Percentiles rank a stretch among this genome's conserved stretches.
These are phyloP conservation scores for Epithele typhae DNA, from an alignment of 768 basidiomycete genomes.

Conservation along the genomic window DNA sequence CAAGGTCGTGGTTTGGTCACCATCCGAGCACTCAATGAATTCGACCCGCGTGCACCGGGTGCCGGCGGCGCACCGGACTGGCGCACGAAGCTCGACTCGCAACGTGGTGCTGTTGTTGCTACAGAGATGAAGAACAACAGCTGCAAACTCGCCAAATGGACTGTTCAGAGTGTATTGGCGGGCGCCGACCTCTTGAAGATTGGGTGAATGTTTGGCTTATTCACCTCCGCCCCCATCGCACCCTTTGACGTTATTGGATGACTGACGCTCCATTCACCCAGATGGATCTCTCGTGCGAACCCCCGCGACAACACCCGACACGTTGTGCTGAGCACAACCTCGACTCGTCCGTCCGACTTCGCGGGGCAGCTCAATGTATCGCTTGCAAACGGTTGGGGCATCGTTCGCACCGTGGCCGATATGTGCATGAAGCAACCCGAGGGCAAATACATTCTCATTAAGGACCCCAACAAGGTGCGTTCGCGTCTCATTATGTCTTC, in stretches of 20 bases:
- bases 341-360: constrained; percentile 92
- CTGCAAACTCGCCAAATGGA: constrained; percentile 96
- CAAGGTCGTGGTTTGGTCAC: constrained; percentile 80
- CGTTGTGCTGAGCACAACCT: constrained; percentile 91
- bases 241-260: too few species aligned
- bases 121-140: constrained; percentile 99
- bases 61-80: constrained; percentile 97
- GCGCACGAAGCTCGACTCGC: constrained; percentile 94
- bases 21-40: constrained; percentile 95
- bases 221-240: too few species aligned
- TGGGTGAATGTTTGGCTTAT: constrained; percentile 57
- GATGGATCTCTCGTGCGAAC: constrained; percentile 92
- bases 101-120: constrained; percentile 95
- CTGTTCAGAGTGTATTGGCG: constrained; percentile 90
- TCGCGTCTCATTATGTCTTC: background rate
- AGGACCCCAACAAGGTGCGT: constrained; percentile 94
- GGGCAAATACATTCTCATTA: constrained; percentile 95
- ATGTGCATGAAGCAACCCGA: constrained; percentile 95
- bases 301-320: constrained; percentile 95
- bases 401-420: constrained; percentile 92
- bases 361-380: constrained; percentile 94
- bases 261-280: too few species aligned
- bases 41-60: constrained; percentile 85
- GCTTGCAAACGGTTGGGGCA: constrained; percentile 96
- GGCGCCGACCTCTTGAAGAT: constrained; percentile 97